Conservation (phyloP, 805 yeast species). For the Myxozyma udenii region DNA sequence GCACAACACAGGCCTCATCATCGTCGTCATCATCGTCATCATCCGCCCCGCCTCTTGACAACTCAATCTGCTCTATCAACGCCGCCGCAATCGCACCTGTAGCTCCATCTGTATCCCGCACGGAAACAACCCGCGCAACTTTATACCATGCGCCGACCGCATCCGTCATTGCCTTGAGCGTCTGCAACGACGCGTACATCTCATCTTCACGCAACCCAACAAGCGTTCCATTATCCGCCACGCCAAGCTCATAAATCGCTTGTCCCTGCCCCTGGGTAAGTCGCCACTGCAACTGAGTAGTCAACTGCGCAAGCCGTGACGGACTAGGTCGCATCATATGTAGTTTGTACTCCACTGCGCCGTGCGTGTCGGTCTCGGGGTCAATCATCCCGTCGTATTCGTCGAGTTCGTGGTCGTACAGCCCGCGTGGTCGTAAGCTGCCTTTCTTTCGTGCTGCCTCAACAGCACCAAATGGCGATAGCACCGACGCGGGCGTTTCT, state of each 20-base stretch:
- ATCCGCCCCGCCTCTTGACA: not conserved
- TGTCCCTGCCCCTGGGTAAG: constrained; percentile 29
- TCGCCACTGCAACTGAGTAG: constrained; percentile 30
- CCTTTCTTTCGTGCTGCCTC: not conserved
- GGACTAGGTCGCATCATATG: constrained; percentile 23
- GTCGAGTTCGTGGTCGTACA: not conserved
- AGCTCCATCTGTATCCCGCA: constrained; percentile 3
- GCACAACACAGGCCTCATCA: not conserved
- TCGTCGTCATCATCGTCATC: not conserved
- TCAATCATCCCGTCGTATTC: not conserved
- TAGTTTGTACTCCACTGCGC: constrained; percentile 29
- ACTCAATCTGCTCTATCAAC: not conserved
- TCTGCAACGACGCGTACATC: constrained; percentile 21
- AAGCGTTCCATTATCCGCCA: constrained; percentile 24
- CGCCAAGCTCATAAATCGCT: constrained; percentile 29
- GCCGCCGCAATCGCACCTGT: not conserved
- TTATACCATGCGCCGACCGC: constrained; percentile 25
- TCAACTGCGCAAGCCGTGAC: constrained; percentile 27
- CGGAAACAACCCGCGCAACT: constrained; percentile 26
- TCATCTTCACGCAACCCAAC: constrained; percentile 19
- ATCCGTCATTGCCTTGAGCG: constrained; percentile 20
- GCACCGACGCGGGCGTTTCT: constrained; percentile 15
- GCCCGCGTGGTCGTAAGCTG: not conserved
- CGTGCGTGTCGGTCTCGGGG: constrained; percentile 27
- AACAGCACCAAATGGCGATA: constrained; percentile 14